Percentiles rank a stretch among this genome's conserved stretches.
phyloP scores from a whole-genome alignment of 1,284 basidiomycete genomes.

The Cystobasidiaceae sp. region DNA sequence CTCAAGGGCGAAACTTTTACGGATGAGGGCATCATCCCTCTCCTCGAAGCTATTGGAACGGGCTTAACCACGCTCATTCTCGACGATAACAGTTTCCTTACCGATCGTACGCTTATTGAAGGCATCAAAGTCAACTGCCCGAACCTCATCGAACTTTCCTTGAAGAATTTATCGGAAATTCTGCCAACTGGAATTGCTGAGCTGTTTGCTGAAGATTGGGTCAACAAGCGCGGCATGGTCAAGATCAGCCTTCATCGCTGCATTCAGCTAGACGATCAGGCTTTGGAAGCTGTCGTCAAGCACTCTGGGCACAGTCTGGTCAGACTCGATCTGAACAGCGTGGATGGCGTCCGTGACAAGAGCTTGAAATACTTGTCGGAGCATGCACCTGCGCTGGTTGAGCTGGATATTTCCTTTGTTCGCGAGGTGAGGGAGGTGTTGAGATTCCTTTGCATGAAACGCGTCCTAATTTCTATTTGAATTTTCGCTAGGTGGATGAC shows the following conservation, averaged over 20 bases:
- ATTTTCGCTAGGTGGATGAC: conserved; percentile 55
- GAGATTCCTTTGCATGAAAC: too few species aligned
- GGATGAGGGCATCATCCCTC: conserved; percentile 57
- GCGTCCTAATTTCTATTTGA: too few species aligned
- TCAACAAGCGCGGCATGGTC: conserved; percentile 45
- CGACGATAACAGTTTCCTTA: conserved; percentile 31
- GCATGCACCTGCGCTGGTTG: conserved; percentile 53
- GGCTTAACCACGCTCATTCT: conserved; percentile 54
- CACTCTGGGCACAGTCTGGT: conserved; percentile 65
- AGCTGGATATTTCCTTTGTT: conserved; percentile 82
- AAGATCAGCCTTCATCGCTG: conserved; percentile 44
- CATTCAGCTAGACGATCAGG: conserved; percentile 53
- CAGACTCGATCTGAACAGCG: conserved; percentile 66
- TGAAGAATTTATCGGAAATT: conserved; percentile 60
- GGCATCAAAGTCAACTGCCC: conserved; percentile 59
- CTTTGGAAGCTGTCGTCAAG: conserved; percentile 61
- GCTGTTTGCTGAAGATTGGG: conserved; percentile 57
- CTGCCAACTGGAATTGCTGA: conserved; percentile 62
- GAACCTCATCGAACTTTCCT: conserved; percentile 55
- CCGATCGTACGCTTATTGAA: conserved; percentile 43
- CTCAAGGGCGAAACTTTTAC: conserved; percentile 53
- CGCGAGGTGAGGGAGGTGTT: conserved; percentile 58
- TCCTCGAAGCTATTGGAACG: conserved; percentile 56
- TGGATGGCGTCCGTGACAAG: conserved; percentile 61
- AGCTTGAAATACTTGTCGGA: conserved; percentile 56